Base-by-base conservation (phyloP, 768 basidiomycete species). In the Tubosaeta sp. region DNA sequence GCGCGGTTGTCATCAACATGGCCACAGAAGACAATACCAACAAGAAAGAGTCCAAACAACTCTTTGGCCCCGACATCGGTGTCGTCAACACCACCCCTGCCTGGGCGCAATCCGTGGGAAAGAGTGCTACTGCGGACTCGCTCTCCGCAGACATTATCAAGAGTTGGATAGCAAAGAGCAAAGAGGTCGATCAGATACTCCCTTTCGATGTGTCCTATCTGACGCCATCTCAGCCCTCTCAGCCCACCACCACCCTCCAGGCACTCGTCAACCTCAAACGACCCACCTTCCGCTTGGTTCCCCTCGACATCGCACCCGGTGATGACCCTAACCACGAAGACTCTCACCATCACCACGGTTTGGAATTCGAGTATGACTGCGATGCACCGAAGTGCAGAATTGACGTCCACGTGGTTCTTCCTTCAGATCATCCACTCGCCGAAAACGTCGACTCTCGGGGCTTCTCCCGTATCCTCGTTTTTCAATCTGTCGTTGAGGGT, bases 261-360 rank as follows among this genome's bases (percentile, higher is more conserved):
- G 94, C 94, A 0, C 78, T 95, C 32, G 93, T 97, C 57, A 97
- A 97, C 65, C 83, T 97, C 60, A 95, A 95, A 65, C 82, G 94
- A 5, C 94, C 94, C 1, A 85, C 91, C 1, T 77, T 97, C 32
- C 81, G 86, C 12, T 80, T 95, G 4, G 84, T 83, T 8, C 91
- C 86, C 1, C 73, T 88, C 17, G 60, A 76, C 4, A 60, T 69
- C 19, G 63, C 78, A 13, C 62, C 74, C 2, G 73, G 75, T 33
- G 79, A 83, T 26, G 77, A 78, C 14, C 65, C 72, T 32, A 66
- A 76, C 35, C 66, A 77, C 34, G 58, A 67, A 17, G 75, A 81
- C 53, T 74, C 74, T 17, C 77, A 78, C 34, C 82, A 83, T 44
- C 82, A 84, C 46, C 90, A 93, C 60, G 82, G 84, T 16, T 76